Base-by-base conservation (phyloP, 108 stramenopile species). In the Nitzschia sp. region DNA sequence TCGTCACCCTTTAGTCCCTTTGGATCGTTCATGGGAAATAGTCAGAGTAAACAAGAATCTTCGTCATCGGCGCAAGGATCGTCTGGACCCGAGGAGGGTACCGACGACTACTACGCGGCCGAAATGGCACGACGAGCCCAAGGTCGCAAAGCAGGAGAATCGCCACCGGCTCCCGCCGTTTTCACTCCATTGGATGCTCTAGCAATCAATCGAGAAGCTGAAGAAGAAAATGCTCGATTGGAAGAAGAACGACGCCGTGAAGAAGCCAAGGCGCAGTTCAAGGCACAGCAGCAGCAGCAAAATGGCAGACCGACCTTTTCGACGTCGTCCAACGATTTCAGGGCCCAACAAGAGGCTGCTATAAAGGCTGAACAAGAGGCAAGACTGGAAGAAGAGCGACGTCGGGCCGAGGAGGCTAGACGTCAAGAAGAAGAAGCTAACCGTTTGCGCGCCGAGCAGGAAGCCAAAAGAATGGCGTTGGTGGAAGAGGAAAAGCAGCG, bases 101-200 rank as follows among this genome's bases (percentile, higher is more conserved):
- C n/a, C n/a, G n/a, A n/a, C n/a, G n/a, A n/a, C n/a, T n/a, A n/a
- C n/a, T n/a, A n/a, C n/a, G n/a, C n/a, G n/a, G n/a, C n/a, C n/a
- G n/a, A n/a, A n/a, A n/a, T n/a, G n/a, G n/a, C n/a, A n/a, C n/a
- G n/a, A n/a, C n/a, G n/a, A n/a, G n/a, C n/a, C 38, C 38, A 42
- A 42, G 38, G 38, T 13, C 9, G 38, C 38, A 42, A 6, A 42
- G 13, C 38, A 42, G 38, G 9, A 42, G 13, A 6, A 42, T 13
- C 38, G 38, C 38, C 38, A 42, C 4, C 49, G 19, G 19, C 21
- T 19, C 49, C 49, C 4, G 49, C 21, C 4, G 49, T 19, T 4
- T 51, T 51, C n/a, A 51, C 49, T 51, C 49, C 49, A 4, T 51
- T 51, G 49, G 49, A 51, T 51, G 49, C 49, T 8, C 17, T n/a